Conservation (phyloP, 2,329 filamentous ascomycete genomes). For the Fusarium circinatum region DNA sequence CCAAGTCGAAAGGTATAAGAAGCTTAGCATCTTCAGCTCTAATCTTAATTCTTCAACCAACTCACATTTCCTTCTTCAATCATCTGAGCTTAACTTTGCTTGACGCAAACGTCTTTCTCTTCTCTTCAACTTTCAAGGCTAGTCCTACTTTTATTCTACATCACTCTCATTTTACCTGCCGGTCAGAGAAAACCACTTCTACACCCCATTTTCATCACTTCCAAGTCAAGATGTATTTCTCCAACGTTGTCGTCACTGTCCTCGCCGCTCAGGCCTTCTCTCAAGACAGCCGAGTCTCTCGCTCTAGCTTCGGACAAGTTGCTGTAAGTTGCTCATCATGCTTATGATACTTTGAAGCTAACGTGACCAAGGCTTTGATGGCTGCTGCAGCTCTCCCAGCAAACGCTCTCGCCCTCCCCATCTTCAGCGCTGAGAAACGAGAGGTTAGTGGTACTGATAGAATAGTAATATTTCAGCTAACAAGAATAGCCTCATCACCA, state of each 20-base stretch:
- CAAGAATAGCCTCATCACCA: conserved; percentile 8
- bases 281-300: neutral
- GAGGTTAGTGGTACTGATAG: neutral
- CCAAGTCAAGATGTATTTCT: conserved; percentile 19
- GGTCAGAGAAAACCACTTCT: conserved; percentile 7
- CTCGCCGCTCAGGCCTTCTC: conserved; percentile 26
- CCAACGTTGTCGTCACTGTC: conserved; percentile 17
- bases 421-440: conserved; percentile 3
- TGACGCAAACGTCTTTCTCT: conserved; percentile 14
- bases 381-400: conserved; percentile 20
- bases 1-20: conserved; percentile 10
- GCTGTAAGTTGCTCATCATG: neutral
- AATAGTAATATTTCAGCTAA: neutral
- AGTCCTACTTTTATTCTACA: conserved; percentile 5
- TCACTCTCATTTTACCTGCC: conserved; percentile 9
- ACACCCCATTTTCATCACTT: neutral
- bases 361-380: conserved; percentile 9
- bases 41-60: neutral
- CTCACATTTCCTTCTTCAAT: conserved; percentile 4
- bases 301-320: neutral
- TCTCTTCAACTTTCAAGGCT: neutral
- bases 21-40: neutral
- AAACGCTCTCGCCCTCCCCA: conserved; percentile 16
- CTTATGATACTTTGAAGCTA: fast-evolving
- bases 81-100: conserved; percentile 16